phyloP scores from a whole-genome alignment of 225 moss, liverwort and hornwort genomes.

The Sphagnum tenellum region DNA sequence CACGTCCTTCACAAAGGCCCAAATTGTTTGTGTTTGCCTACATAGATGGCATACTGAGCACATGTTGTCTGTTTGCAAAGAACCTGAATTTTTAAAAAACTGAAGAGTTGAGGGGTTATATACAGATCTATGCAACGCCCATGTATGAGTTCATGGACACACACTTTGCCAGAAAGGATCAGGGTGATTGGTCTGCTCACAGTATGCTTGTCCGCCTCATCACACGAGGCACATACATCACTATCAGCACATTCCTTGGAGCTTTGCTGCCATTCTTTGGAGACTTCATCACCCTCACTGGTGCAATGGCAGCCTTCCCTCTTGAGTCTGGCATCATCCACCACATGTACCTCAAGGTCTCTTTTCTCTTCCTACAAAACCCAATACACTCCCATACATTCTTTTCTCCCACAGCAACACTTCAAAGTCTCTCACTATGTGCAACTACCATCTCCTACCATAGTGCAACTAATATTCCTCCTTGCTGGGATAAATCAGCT shows the following conservation, averaged over 20 bases:
- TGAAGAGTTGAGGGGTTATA: no score
- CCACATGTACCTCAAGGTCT: conserved; percentile 49
- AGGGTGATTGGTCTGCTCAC: conserved; percentile 24
- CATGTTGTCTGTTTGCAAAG: no score
- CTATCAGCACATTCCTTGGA: conserved; percentile 28
- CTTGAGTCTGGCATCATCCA: conserved; percentile 29
- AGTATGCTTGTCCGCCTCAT: conserved; percentile 20
- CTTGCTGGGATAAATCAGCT: no score
- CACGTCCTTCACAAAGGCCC: no score
- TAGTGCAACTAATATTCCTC: no score
- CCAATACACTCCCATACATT: no score
- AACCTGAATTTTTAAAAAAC: not conserved
- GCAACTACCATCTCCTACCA: no score
- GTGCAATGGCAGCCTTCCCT: conserved; percentile 28
- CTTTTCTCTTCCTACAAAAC: no score
- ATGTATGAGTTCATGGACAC: conserved; percentile 49
- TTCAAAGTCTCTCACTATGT: no score
- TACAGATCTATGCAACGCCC: conserved; percentile 30
- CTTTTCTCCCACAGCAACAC: no score
- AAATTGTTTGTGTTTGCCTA: no score
- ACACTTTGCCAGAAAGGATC: conserved; percentile 7
- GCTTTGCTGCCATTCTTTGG: conserved; percentile 38
- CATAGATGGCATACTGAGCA: no score
- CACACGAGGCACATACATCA: conserved; percentile 19
- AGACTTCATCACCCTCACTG: conserved; percentile 36